These are phyloP conservation scores for Cladosporium sp. DNA, from an alignment of 2,329 filamentous ascomycete genomes.

Conservation along the genomic window DNA sequence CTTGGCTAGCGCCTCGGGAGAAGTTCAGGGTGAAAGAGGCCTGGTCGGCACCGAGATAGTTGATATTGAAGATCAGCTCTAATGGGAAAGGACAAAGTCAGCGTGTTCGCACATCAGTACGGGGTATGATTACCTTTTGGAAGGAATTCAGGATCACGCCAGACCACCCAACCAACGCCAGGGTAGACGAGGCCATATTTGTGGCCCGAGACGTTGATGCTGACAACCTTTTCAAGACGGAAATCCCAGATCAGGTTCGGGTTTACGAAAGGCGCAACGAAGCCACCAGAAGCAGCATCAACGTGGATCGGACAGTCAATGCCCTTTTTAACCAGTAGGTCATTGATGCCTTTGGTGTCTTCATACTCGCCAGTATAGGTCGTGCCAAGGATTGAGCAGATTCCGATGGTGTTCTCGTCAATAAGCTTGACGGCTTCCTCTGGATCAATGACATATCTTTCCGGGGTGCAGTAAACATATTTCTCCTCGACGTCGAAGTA, in stretches of 20 bases:
- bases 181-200: slow-evolving; percentile 81
- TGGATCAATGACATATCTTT: slow-evolving; percentile 61
- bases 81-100: background rate
- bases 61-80: slow-evolving; percentile 98
- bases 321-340: slow-evolving; percentile 68
- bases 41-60: slow-evolving; percentile 94
- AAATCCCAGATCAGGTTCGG: slow-evolving; percentile 90
- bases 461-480: slow-evolving; percentile 60
- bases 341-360: slow-evolving; percentile 87
- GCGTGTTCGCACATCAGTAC: too few relatives aligned
- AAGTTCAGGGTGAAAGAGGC: slow-evolving; percentile 97
- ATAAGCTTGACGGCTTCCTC: slow-evolving; percentile 56
- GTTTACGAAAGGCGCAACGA: slow-evolving; percentile 86
- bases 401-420: slow-evolving; percentile 77
- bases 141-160: slow-evolving; percentile 76
- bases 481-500: slow-evolving; percentile 78
- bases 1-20: slow-evolving; percentile 88
- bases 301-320: slow-evolving; percentile 88
- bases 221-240: slow-evolving; percentile 78
- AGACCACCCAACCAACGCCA: slow-evolving; percentile 90
- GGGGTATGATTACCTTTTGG: slow-evolving; percentile 50
- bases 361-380: slow-evolving; percentile 97
- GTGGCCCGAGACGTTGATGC: slow-evolving; percentile 92
- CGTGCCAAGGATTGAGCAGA: slow-evolving; percentile 83
- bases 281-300: slow-evolving; percentile 86